These are phyloP conservation scores for Plasmodium sp. DNA, from an alignment of 169 alveolate genomes.

Conservation along the genomic window DNA sequence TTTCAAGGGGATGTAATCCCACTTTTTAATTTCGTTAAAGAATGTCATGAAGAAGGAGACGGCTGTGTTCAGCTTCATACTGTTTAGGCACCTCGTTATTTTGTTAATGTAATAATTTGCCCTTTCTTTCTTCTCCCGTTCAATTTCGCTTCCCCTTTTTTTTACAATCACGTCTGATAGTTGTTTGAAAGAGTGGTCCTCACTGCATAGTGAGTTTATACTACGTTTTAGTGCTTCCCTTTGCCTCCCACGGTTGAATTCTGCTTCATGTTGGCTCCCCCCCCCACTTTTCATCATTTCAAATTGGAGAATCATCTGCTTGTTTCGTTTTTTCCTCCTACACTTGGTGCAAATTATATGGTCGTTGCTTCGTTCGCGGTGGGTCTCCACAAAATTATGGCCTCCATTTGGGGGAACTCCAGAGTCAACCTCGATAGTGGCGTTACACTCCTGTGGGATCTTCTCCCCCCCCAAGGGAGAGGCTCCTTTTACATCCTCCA, in stretches of 20 bases:
- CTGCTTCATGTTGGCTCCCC: not conserved
- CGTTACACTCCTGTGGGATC: not conserved
- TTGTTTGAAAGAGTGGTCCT: constrained; percentile 3
- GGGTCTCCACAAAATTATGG: not conserved
- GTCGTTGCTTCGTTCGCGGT: not conserved
- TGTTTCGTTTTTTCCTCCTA: not conserved
- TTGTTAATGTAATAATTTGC: constrained; percentile 64
- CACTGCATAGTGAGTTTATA: not conserved
- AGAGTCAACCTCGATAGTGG: not conserved
- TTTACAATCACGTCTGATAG: constrained; percentile 16
- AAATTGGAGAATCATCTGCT: constrained; percentile 14
- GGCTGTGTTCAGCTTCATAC: constrained; percentile 81
- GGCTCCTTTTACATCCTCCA: not conserved
- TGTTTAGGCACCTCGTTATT: constrained; percentile 79
- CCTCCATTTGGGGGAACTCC: not conserved
- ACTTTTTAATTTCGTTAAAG: constrained; percentile 46
- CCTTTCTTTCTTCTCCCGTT: constrained; percentile 46
- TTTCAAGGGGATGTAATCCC: constrained; percentile 74
- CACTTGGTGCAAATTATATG: constrained; percentile 37
- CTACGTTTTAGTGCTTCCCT: constrained; percentile 1
- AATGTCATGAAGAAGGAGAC: constrained; percentile 82
- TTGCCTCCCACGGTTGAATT: not conserved
- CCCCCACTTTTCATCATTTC: not conserved
- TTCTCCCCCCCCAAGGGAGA: not conserved
- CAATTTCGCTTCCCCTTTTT: constrained; percentile 9